A percentile compares a stretch with the other conserved stretches of the same genome.
Evolutionary conservation across 495 filamentous ascomycete genomes (phyloP).

Genomic region (Podospora anserina): DNA sequence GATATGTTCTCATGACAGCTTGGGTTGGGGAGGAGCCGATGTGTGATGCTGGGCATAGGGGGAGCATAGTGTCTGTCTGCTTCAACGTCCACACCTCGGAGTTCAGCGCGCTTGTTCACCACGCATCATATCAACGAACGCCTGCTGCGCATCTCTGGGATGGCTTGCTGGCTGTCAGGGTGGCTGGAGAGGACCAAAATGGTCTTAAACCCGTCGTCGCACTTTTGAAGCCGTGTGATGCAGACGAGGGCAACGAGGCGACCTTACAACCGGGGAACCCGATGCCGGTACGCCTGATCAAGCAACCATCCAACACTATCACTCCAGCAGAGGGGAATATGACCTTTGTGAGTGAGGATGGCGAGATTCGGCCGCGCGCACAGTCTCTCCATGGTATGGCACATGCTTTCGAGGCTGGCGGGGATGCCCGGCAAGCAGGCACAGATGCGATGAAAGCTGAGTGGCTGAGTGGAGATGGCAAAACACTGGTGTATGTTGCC

Average conservation of each 20-base stretch:
- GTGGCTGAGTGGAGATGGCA: conserved; percentile 13
- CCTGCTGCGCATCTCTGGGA: conserved; percentile 15
- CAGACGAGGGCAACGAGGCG: background rate
- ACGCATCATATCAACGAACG: conserved; percentile 6
- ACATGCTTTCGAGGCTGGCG: background rate
- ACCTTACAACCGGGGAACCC: background rate
- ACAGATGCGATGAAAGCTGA: background rate
- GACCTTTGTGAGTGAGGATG: background rate
- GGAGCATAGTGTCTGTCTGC: conserved; percentile 10
- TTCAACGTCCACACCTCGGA: conserved; percentile 19
- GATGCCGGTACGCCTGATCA: background rate
- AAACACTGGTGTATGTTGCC: conserved; percentile 13
- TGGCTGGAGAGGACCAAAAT: background rate
- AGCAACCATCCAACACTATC: background rate
- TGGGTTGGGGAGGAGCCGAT: background rate
- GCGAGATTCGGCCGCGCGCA: background rate
- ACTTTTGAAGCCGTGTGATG: background rate
- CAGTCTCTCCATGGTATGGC: background rate
- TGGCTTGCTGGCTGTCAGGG: conserved; percentile 10
- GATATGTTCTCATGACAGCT: conserved; percentile 15
- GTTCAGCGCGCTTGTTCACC: conserved; percentile 14
- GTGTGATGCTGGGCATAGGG: background rate
- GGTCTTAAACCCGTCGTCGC: background rate
- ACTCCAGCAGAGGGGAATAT: background rate
- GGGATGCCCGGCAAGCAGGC: background rate